Evolutionary conservation across 306 rosid species (phyloP).

Genomic region (Prinsepia uniflora): DNA sequence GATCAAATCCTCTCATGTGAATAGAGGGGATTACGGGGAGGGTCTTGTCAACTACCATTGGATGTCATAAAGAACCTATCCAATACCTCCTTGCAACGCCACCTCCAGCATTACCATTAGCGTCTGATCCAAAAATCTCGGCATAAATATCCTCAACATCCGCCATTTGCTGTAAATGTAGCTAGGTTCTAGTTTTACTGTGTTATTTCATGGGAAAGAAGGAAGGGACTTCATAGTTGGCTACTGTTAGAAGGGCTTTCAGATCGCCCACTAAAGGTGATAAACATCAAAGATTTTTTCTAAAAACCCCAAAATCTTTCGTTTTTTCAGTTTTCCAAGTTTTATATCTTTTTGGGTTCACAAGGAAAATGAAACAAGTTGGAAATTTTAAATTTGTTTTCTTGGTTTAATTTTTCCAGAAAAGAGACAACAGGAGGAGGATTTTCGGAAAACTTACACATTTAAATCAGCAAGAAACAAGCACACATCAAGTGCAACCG

Average conservation of each 20-base stretch:
- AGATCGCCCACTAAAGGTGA: constrained; percentile 98
- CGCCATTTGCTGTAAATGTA: constrained; percentile 54
- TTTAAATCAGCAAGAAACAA: constrained; percentile 44
- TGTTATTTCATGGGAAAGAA: constrained; percentile 80
- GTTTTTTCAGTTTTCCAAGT: not conserved
- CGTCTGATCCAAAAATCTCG: no score
- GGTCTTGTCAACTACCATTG: no score
- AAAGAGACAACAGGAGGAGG: constrained; percentile 86
- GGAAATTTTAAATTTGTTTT: not conserved
- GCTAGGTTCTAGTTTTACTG: constrained; percentile 46
- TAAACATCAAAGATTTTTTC: constrained; percentile 56
- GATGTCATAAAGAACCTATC: no score
- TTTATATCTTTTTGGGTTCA: no score
- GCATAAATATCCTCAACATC: no score
- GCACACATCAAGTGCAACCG: constrained; percentile 31
- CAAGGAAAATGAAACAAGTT: not conserved
- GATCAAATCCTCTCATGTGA: no score
- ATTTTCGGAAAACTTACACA: constrained; percentile 57
- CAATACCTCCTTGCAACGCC: no score
- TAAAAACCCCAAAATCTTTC: not conserved
- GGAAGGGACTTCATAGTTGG: constrained; percentile 81
- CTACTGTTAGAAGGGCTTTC: constrained; percentile 97
- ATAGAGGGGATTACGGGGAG: no score
- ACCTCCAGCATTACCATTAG: no score
- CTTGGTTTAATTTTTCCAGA: constrained; percentile 43